Conservation (phyloP, 495 filamentous ascomycete genomes). For the Ramalina intermedia region DNA sequence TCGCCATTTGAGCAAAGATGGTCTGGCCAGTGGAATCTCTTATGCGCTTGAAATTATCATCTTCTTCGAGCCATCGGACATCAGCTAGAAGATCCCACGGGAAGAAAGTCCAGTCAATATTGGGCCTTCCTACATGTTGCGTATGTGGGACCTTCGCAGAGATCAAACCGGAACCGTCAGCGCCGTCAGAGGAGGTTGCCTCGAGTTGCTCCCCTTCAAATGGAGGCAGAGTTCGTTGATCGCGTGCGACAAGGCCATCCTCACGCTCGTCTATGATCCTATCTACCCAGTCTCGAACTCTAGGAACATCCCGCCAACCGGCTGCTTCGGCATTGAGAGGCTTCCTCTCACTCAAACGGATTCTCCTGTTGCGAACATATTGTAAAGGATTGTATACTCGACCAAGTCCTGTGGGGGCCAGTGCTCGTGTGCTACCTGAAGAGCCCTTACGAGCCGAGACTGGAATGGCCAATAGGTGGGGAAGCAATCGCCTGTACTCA, state of each 20-base stretch:
- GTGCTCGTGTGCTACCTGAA: neutral
- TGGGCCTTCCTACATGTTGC: constrained; percentile 43
- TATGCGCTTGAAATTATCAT: constrained; percentile 55
- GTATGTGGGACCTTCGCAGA: constrained; percentile 24
- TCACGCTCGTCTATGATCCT: constrained; percentile 38
- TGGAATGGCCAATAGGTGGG: constrained; percentile 53
- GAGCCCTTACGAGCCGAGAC: neutral
- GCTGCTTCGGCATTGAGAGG: constrained; percentile 55
- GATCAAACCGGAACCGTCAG: constrained; percentile 24
- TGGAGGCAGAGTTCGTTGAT: constrained; percentile 6
- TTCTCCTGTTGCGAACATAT: constrained; percentile 68
- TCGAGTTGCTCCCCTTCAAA: constrained; percentile 10
- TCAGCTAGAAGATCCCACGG: constrained; percentile 76
- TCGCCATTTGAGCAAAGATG: constrained; percentile 28
- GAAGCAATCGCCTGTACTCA: constrained; percentile 65
- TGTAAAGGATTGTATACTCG: constrained; percentile 78
- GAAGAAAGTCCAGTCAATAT: constrained; percentile 65
- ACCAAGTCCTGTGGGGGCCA: constrained; percentile 19
- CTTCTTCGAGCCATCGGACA: constrained; percentile 70
- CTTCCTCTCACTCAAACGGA: constrained; percentile 58
- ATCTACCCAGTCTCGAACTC: constrained; percentile 62
- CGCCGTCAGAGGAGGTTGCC: constrained; percentile 16
- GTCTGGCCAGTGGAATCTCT: constrained; percentile 58
- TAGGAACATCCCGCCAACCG: constrained; percentile 58
- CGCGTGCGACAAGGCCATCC: constrained; percentile 13